A percentile compares a stretch with the other conserved stretches of the same genome.
phyloP scores from a whole-genome alignment of 2,329 filamentous ascomycete species.

The Fusarium sp. region DNA sequence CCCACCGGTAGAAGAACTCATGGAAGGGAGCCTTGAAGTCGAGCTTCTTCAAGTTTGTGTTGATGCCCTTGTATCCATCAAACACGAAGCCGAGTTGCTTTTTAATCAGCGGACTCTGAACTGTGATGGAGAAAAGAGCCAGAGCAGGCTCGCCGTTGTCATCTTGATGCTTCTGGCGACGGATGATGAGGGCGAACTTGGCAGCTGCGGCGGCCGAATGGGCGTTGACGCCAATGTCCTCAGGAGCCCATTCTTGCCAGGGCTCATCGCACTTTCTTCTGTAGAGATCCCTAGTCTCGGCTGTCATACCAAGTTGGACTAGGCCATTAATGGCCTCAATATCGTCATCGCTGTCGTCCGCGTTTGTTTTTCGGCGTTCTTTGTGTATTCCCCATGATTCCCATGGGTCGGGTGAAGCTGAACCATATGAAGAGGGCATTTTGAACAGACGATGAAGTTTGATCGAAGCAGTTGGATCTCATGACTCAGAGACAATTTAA shows the following conservation, averaged over 20 bases:
- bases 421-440: background rate
- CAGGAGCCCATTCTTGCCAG: constrained; percentile 8
- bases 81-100: constrained; percentile 1
- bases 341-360: background rate
- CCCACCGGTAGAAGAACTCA: constrained; percentile 18
- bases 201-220: background rate
- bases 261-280: background rate
- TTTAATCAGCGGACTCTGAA: constrained; percentile 12
- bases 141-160: background rate
- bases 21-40: constrained; percentile 14
- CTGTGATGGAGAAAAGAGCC: background rate
- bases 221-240: background rate
- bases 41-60: constrained; percentile 15
- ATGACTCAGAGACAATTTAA: background rate
- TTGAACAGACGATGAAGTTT: background rate
- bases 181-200: constrained; percentile 11
- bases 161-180: constrained; percentile 1
- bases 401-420: too few relatives aligned
- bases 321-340: background rate
- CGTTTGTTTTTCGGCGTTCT: too few relatives aligned
- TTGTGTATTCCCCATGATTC: too few relatives aligned
- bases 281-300: constrained; percentile 5
- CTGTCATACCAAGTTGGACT: background rate
- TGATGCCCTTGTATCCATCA: background rate
- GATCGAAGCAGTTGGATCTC: background rate